phyloP scores from a whole-genome alignment of 1,284 basidiomycete genomes.

The Neonothopanus nambi region DNA sequence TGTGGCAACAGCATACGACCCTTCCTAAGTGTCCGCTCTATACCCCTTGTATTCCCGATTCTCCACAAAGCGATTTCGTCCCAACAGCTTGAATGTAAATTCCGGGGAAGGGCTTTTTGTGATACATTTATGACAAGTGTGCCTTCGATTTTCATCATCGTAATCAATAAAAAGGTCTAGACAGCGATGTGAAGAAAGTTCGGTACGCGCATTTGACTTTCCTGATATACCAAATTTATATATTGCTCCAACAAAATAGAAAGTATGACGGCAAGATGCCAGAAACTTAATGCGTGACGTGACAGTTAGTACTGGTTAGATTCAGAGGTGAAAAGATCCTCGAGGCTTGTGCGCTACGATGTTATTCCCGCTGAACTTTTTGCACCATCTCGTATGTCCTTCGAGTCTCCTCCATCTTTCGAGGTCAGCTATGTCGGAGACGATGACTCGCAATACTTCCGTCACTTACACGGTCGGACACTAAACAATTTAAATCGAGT shows the following conservation, averaged over 20 bases:
- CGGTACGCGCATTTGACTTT: neutral
- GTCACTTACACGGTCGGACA: slow-evolving; percentile 43
- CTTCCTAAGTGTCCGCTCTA: neutral
- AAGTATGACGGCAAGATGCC: slow-evolving; percentile 9
- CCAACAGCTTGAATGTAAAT: no score
- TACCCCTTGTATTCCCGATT: neutral
- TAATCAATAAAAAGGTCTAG: slow-evolving; percentile 1
- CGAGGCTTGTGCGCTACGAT: slow-evolving; percentile 7
- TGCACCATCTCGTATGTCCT: slow-evolving; percentile 11
- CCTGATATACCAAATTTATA: no score
- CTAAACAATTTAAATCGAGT: slow-evolving; percentile 50
- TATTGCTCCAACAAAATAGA: slow-evolving; percentile 5
- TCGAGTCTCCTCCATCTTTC: neutral
- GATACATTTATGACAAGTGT: neutral
- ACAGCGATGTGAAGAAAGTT: neutral
- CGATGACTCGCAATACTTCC: slow-evolving; percentile 53
- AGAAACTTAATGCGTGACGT: slow-evolving; percentile 8
- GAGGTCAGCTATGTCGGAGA: slow-evolving; percentile 37
- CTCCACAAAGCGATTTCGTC: no score
- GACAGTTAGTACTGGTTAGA: neutral
- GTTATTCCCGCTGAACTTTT: slow-evolving; percentile 13
- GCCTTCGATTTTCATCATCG: neutral
- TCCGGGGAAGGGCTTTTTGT: neutral
- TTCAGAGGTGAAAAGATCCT: slow-evolving; percentile 2
- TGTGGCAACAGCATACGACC: neutral